Conservation (phyloP, 345 rosid genomes). For the Pistacia integerrima region DNA sequence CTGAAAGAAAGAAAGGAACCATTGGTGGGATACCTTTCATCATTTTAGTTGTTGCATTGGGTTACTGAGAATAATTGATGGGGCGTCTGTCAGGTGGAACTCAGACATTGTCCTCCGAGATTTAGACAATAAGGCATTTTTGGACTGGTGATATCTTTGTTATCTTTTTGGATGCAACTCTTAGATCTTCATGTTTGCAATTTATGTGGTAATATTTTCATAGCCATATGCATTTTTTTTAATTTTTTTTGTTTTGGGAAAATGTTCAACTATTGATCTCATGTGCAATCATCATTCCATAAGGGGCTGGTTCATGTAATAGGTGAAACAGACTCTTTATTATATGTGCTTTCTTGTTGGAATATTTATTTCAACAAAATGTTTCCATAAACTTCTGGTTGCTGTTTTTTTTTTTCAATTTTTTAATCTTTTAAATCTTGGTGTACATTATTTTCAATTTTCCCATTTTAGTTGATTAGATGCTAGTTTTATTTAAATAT, state of each 20-base stretch:
- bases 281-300: not conserved
- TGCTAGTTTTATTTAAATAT: conserved; percentile 7
- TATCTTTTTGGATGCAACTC: not conserved
- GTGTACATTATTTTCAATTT: not conserved
- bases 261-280: not conserved
- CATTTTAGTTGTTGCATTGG: conserved; percentile 1
- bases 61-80: not conserved
- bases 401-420: not conserved
- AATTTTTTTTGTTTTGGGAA: not conserved
- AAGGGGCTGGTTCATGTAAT: not conserved
- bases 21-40: not conserved
- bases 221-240: not conserved
- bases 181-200: not conserved
- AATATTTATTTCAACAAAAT: no score
- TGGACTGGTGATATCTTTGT: not conserved
- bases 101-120: not conserved
- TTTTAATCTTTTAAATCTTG: not conserved
- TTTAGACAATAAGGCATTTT: not conserved
- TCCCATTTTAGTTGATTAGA: not conserved
- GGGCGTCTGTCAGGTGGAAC: not conserved
- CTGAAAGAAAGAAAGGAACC: no score
- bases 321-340: not conserved
- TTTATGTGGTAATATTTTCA: not conserved
- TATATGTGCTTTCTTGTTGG: not conserved
- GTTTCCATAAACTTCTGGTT: no score